A percentile compares a stretch with the other conserved stretches of the same genome.
These are phyloP conservation scores for Plasmodium coatneyi DNA, from an alignment of 169 alveolate species.

Conservation along the genomic window DNA sequence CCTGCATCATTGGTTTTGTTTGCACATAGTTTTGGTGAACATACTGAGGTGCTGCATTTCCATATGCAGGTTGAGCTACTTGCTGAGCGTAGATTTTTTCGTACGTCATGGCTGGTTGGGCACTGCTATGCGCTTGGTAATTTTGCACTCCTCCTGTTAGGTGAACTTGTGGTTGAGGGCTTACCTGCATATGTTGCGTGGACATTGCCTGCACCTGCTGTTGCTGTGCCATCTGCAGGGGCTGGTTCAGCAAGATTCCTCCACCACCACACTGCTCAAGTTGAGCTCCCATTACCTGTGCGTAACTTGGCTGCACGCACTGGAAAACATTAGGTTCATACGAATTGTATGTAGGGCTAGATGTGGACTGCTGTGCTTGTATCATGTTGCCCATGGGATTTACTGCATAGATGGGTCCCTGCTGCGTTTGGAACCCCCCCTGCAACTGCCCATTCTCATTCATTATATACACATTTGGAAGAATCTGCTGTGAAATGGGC, in stretches of 20 bases:
- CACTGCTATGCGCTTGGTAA: constrained; percentile 8
- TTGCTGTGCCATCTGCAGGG: background rate
- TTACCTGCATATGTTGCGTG: background rate
- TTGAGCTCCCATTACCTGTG: constrained; percentile 1
- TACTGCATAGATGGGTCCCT: background rate
- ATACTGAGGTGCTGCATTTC: constrained; percentile 1
- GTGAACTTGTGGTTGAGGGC: constrained; percentile 6
- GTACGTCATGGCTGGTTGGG: background rate
- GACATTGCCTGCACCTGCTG: constrained; percentile 1
- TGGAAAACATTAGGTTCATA: background rate
- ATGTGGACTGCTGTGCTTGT: background rate
- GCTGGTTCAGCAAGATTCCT: constrained; percentile 22
- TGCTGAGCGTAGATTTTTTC: constrained; percentile 16
- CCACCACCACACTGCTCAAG: background rate
- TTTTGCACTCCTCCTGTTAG: background rate
- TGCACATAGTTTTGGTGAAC: constrained; percentile 9
- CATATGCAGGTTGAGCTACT: background rate
- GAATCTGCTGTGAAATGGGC: background rate
- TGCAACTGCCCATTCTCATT: constrained; percentile 7
- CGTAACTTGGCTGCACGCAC: constrained; percentile 1
- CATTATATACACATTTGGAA: constrained; percentile 47
- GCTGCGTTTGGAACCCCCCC: constrained; percentile 6
- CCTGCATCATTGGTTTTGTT: constrained; percentile 3
- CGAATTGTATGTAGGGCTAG: background rate
- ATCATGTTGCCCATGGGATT: constrained; percentile 16